These are phyloP conservation scores for Citrus sp. DNA, from an alignment of 345 rosid genomes.

Conservation along the genomic window DNA sequence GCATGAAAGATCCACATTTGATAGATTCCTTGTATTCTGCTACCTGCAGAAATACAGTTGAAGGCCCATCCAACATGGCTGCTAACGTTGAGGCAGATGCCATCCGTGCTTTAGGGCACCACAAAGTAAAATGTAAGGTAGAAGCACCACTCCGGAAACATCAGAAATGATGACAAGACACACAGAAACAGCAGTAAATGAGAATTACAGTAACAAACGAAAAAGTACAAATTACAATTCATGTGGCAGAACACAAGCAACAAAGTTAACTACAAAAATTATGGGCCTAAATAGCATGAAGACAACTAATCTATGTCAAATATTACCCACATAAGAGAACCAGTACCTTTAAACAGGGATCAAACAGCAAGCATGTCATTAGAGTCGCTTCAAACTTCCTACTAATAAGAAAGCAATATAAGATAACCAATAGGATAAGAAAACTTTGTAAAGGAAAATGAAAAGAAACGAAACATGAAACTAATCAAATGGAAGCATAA, in stretches of 20 bases:
- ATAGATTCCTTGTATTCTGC: conserved; percentile 83
- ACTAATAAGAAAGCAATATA: conserved; percentile 24
- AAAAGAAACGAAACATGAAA: conserved; percentile 3
- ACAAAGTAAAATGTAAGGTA: conserved; percentile 24
- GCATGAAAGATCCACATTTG: conserved; percentile 68
- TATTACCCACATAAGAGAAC: background rate
- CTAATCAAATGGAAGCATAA: conserved; percentile 11
- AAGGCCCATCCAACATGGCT: conserved; percentile 81
- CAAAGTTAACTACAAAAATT: conserved; percentile 7
- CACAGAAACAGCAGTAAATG: background rate
- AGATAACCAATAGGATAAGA: conserved; percentile 19
- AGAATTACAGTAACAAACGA: background rate
- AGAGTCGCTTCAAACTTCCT: conserved; percentile 82
- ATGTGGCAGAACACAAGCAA: background rate
- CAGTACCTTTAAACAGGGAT: conserved; percentile 82
- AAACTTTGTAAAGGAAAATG: background rate
- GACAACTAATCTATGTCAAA: conserved; percentile 2
- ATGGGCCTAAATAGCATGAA: background rate
- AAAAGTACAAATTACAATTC: background rate
- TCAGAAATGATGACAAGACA: background rate
- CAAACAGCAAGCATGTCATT: conserved; percentile 82
- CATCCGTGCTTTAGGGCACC: conserved; percentile 65
- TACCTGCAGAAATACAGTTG: conserved; percentile 82
- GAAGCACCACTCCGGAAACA: conserved; percentile 2
- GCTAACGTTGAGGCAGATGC: conserved; percentile 76